Conservation (phyloP, 768 basidiomycete species). For the Suillus subluteus region DNA sequence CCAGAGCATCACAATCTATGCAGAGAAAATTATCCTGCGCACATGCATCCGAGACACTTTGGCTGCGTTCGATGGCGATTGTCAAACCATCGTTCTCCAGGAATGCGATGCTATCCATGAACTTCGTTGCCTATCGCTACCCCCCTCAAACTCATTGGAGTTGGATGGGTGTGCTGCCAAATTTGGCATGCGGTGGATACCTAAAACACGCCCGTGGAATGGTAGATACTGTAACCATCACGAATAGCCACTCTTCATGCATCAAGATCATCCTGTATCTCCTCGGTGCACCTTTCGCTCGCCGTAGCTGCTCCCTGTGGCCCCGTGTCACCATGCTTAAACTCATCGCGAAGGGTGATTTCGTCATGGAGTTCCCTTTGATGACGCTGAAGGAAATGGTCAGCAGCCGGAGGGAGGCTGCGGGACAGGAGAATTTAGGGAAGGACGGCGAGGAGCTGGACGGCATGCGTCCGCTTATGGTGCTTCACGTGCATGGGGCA, state of each 20-base stretch:
- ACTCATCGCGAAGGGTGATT: not conserved
- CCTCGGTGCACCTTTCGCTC: not conserved
- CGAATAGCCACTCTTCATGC: not conserved
- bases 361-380: not conserved
- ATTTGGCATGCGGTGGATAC: not conserved
- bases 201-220: not conserved
- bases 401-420: not conserved
- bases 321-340: not conserved
- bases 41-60: not conserved
- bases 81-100: not conserved
- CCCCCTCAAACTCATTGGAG: not conserved
- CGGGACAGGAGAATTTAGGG: too few species aligned
- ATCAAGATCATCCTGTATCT: not conserved
- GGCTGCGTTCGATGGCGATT: not conserved
- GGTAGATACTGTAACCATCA: not conserved
- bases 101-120: not conserved
- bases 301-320: not conserved
- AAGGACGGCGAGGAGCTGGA: not conserved
- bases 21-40: not conserved
- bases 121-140: not conserved
- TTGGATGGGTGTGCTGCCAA: not conserved
- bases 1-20: not conserved
- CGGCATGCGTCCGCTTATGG: not conserved
- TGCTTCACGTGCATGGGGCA: constrained; percentile 4
- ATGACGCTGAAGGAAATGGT: not conserved